Conservation (phyloP, 148 eudicot genomes). For the Arctostaphylos glauca region DNA sequence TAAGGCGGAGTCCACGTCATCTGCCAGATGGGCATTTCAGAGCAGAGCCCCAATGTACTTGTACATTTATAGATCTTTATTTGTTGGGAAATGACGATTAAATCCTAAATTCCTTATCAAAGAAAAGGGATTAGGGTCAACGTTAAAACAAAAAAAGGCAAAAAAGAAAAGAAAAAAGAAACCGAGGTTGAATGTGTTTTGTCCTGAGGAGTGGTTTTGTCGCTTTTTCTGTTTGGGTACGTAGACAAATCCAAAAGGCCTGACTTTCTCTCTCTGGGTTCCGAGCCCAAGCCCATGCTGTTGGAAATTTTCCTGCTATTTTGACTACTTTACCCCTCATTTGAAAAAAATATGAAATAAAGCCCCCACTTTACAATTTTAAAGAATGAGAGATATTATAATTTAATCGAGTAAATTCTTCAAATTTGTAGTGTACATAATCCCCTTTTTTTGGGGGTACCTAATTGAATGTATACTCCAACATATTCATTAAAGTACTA, state of each 20-base stretch:
- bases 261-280: neutral
- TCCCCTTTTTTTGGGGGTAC: too few relatives aligned
- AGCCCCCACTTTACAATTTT: too few relatives aligned
- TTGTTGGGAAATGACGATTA: slow-evolving; percentile 7
- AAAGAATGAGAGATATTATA: too few relatives aligned
- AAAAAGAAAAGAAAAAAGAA: neutral
- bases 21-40: slow-evolving; percentile 20
- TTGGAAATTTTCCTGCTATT: neutral
- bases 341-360: neutral
- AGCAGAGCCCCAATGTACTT: neutral
- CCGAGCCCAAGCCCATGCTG: neutral
- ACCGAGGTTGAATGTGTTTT: slow-evolving; percentile 7
- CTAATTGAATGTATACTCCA: too few relatives aligned
- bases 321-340: neutral
- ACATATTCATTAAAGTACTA: too few relatives aligned
- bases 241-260: neutral
- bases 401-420: too few relatives aligned
- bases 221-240: slow-evolving; percentile 7
- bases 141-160: neutral
- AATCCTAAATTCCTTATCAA: neutral
- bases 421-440: too few relatives aligned
- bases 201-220: slow-evolving; percentile 9
- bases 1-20: slow-evolving; percentile 21
- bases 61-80: neutral
- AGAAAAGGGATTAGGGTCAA: slow-evolving; percentile 22